A percentile compares a stretch with the other conserved stretches of the same genome.
Conservation (phyloP, 352 stramenopile species). For the Phytopythium cucurbitacearum region DNA sequence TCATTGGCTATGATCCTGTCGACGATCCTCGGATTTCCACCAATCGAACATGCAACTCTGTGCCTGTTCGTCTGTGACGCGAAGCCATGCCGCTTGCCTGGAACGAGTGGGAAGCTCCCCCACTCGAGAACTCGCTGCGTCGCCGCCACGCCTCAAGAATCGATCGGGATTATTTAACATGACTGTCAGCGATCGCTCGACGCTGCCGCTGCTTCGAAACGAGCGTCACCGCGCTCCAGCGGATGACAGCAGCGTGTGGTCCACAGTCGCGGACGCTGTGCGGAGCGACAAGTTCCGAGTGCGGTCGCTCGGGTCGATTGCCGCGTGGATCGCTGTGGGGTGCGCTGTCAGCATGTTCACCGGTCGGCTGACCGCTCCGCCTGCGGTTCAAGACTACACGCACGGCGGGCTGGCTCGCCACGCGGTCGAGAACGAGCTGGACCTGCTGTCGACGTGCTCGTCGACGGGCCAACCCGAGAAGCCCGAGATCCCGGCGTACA, state of each 20-base stretch:
- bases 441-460: slow-evolving; percentile 44
- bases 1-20: too few species aligned
- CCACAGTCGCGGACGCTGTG: slow-evolving; percentile 10
- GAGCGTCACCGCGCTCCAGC: not conserved
- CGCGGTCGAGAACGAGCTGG: slow-evolving; percentile 43
- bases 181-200: slow-evolving; percentile 5
- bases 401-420: slow-evolving; percentile 35
- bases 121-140: too few species aligned
- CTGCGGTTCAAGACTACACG: slow-evolving; percentile 31
- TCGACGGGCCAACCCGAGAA: slow-evolving; percentile 9
- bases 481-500: slow-evolving; percentile 17
- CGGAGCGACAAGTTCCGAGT: slow-evolving; percentile 31
- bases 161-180: not conserved
- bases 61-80: too few species aligned
- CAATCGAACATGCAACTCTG: too few species aligned
- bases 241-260: not conserved
- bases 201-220: slow-evolving; percentile 18
- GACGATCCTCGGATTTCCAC: too few species aligned
- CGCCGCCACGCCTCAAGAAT: not conserved
- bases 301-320: slow-evolving; percentile 30
- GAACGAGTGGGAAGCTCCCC: too few species aligned
- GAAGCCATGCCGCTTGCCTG: too few species aligned
- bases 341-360: slow-evolving; percentile 35
- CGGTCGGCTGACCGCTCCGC: slow-evolving; percentile 10
- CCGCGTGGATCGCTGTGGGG: slow-evolving; percentile 51